Conservation (phyloP, 352 stramenopile species). For the Aphanomyces astaci region DNA sequence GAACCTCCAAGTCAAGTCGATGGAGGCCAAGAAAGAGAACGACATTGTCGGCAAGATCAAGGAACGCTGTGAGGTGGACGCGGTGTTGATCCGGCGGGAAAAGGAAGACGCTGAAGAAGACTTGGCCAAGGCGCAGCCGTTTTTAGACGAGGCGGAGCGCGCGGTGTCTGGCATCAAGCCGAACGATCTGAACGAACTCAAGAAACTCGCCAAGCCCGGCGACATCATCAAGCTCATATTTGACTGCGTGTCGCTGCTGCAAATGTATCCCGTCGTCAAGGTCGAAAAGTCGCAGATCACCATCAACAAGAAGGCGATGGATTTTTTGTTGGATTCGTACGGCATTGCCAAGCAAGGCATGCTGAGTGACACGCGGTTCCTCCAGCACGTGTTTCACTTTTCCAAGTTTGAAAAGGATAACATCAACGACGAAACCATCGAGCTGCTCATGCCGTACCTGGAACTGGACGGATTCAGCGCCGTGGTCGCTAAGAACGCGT, state of each 20-base stretch:
- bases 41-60: slow-evolving; percentile 85
- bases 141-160: slow-evolving; percentile 82
- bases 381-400: slow-evolving; percentile 87
- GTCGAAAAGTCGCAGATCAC: slow-evolving; percentile 52
- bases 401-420: slow-evolving; percentile 86
- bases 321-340: slow-evolving; percentile 83
- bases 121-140: slow-evolving; percentile 84
- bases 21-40: slow-evolving; percentile 87
- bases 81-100: slow-evolving; percentile 64
- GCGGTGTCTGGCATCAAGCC: slow-evolving; percentile 83
- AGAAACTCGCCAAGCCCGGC: slow-evolving; percentile 84
- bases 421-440: slow-evolving; percentile 90
- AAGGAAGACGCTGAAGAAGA: slow-evolving; percentile 85
- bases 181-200: slow-evolving; percentile 88
- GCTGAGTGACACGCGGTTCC: slow-evolving; percentile 81
- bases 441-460: slow-evolving; percentile 88
- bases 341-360: slow-evolving; percentile 76
- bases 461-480: slow-evolving; percentile 77
- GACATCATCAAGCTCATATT: slow-evolving; percentile 93
- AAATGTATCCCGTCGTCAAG: slow-evolving; percentile 77
- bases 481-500: slow-evolving; percentile 79
- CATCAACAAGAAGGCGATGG: slow-evolving; percentile 76
- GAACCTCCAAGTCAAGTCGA: slow-evolving; percentile 59
- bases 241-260: slow-evolving; percentile 83
- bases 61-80: slow-evolving; percentile 74